Evolutionary conservation across 163 green algal genomes (phyloP).

Genomic region (Chlamydomonas reinhardtii): DNA sequence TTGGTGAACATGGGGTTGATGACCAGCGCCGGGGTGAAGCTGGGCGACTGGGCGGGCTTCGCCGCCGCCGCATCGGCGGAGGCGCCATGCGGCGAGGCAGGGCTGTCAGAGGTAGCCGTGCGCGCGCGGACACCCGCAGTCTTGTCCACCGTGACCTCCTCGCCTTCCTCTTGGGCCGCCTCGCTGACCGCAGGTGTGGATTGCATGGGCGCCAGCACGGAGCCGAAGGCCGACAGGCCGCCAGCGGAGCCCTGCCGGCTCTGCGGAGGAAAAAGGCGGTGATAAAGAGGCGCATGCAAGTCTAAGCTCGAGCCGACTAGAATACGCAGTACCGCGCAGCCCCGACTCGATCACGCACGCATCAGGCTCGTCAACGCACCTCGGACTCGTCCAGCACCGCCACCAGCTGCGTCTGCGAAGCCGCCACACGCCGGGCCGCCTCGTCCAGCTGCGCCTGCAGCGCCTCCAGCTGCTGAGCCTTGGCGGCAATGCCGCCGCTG

Average conservation of each 20-base stretch:
- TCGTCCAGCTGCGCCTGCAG: constrained; percentile 10
- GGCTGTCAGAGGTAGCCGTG: background rate
- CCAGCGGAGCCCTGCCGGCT: no score
- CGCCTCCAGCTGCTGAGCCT: background rate
- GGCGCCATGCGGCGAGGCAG: background rate
- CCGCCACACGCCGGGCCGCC: no score
- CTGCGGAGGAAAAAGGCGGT: no score
- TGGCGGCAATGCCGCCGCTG: background rate
- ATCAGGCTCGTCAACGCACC: background rate
- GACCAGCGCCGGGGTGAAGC: constrained; percentile 3
- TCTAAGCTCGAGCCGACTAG: no score
- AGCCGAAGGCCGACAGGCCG: background rate
- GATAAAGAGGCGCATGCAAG: no score
- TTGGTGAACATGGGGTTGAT: constrained; percentile 31
- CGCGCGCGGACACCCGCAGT: no score
- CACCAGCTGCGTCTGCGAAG: no score
- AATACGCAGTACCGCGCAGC: no score
- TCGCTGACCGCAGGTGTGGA: background rate
- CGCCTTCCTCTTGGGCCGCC: no score
- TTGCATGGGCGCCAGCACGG: background rate
- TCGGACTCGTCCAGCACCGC: no score
- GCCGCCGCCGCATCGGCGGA: background rate
- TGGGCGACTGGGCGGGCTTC: background rate
- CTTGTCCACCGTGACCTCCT: no score
- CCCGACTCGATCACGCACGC: no score